A percentile compares a stretch with the other conserved stretches of the same genome.
These are phyloP conservation scores for Gossypioides kirkii DNA, from an alignment of 345 rosid species.

Conservation along the genomic window DNA sequence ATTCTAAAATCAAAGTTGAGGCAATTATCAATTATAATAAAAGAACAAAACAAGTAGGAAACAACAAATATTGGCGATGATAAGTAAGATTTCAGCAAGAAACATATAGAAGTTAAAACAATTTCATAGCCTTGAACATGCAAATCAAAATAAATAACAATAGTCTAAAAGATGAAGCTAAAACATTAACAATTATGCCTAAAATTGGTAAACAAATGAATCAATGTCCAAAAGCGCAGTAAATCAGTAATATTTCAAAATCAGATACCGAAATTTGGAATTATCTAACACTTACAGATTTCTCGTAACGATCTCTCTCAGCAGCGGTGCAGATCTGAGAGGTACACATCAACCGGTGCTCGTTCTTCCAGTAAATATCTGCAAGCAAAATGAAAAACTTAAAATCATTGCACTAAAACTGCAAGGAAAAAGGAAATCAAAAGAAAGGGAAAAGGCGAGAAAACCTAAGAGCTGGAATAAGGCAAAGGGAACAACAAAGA, in stretches of 20 bases:
- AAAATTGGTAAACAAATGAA: background rate
- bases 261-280: background rate
- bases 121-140: background rate
- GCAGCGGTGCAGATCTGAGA: slow-evolving; percentile 65
- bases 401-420: background rate
- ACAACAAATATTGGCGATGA: background rate
- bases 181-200: background rate
- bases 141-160: background rate
- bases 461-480: slow-evolving; percentile 62
- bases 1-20: background rate
- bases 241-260: background rate
- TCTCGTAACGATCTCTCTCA: slow-evolving; percentile 74
- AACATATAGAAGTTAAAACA: background rate
- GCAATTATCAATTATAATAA: background rate
- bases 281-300: slow-evolving; percentile 35
- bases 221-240: background rate
- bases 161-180: background rate
- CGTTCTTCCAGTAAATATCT: slow-evolving; percentile 74
- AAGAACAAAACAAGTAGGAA: background rate
- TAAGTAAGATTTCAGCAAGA: background rate
- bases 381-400: background rate
- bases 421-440: background rate
- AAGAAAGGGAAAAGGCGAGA: background rate
- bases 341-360: slow-evolving; percentile 61
- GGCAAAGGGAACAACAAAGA: slow-evolving; percentile 58